Evolutionary conservation across 495 filamentous ascomycete genomes (phyloP).

Genomic region (Neurospora sp.): DNA sequence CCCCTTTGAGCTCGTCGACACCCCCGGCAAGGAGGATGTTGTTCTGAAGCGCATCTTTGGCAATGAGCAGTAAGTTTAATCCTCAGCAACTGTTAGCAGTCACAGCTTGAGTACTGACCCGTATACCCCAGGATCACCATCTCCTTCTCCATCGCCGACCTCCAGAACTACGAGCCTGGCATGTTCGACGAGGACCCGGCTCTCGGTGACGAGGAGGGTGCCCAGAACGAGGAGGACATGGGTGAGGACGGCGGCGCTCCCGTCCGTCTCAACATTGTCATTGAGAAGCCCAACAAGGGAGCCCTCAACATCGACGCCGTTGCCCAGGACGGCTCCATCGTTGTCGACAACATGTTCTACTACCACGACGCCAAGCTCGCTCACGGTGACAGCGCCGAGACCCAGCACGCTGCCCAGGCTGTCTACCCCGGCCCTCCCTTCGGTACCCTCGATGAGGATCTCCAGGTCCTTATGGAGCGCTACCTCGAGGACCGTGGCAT

Average conservation of each 20-base stretch:
- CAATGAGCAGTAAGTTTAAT: slow-evolving; percentile 65
- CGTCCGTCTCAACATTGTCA: slow-evolving; percentile 71
- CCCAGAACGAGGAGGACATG: slow-evolving; percentile 29
- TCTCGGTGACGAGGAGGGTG: slow-evolving; percentile 55
- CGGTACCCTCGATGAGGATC: slow-evolving; percentile 87
- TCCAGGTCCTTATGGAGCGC: slow-evolving; percentile 83
- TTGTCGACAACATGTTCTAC: slow-evolving; percentile 87
- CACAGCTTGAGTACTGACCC: not conserved
- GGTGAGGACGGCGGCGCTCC: slow-evolving; percentile 45
- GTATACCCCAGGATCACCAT: slow-evolving; percentile 62
- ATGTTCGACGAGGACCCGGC: slow-evolving; percentile 44
- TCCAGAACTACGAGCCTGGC: slow-evolving; percentile 58
- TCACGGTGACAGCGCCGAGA: slow-evolving; percentile 35
- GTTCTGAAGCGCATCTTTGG: slow-evolving; percentile 70
- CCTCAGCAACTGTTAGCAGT: not conserved
- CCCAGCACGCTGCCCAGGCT: slow-evolving; percentile 47
- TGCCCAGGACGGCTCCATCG: slow-evolving; percentile 76
- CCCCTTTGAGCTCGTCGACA: slow-evolving; percentile 65
- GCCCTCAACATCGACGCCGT: slow-evolving; percentile 79
- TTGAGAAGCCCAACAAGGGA: slow-evolving; percentile 73
- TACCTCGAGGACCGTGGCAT: slow-evolving; percentile 93
- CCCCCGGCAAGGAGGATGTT: slow-evolving; percentile 77
- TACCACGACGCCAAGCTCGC: slow-evolving; percentile 66
- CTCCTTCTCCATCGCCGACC: slow-evolving; percentile 86
- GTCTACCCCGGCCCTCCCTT: slow-evolving; percentile 90